Conservation (phyloP, 2,329 filamentous ascomycete genomes). For the Magnaporthales sp. region DNA sequence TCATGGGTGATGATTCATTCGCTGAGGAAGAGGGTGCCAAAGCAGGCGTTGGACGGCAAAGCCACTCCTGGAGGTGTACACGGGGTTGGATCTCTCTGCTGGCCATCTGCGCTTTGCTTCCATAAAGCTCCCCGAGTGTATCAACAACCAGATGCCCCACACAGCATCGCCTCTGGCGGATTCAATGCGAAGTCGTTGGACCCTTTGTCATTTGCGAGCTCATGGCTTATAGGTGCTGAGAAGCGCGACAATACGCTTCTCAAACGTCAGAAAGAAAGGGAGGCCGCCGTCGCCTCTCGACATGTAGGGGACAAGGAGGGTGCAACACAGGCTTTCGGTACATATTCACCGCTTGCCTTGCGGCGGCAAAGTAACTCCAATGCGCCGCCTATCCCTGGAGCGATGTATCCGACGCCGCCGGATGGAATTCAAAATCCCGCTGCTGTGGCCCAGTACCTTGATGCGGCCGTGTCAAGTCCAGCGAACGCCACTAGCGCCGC, state of each 20-base stretch:
- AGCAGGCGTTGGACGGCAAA: constrained; percentile 2
- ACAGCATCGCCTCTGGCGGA: background rate
- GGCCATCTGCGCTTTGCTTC: constrained; percentile 16
- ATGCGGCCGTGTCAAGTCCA: constrained; percentile 47
- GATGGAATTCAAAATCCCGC: constrained; percentile 49
- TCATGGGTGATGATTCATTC: constrained; percentile 38
- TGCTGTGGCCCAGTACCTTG: constrained; percentile 47
- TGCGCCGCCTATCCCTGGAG: constrained; percentile 28
- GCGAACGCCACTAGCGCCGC: constrained; percentile 28
- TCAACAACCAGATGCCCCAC: background rate
- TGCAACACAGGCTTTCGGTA: constrained; percentile 33
- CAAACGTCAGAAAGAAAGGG: constrained; percentile 43
- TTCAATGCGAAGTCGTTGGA: constrained; percentile 34
- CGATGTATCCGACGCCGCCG: constrained; percentile 65
- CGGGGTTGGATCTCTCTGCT: constrained; percentile 21
- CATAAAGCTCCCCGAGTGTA: constrained; percentile 23
- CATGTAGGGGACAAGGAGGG: constrained; percentile 33
- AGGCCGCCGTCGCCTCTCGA: constrained; percentile 25
- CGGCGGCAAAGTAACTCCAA: constrained; percentile 38
- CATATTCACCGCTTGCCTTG: constrained; percentile 41
- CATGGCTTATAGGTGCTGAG: constrained; percentile 34
- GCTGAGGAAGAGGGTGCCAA: background rate
- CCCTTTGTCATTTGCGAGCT: constrained; percentile 35
- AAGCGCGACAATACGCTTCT: constrained; percentile 38
- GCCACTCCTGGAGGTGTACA: constrained; percentile 9